Conservation (phyloP, 1,139 yeast species). For the Ashbya aceris region DNA sequence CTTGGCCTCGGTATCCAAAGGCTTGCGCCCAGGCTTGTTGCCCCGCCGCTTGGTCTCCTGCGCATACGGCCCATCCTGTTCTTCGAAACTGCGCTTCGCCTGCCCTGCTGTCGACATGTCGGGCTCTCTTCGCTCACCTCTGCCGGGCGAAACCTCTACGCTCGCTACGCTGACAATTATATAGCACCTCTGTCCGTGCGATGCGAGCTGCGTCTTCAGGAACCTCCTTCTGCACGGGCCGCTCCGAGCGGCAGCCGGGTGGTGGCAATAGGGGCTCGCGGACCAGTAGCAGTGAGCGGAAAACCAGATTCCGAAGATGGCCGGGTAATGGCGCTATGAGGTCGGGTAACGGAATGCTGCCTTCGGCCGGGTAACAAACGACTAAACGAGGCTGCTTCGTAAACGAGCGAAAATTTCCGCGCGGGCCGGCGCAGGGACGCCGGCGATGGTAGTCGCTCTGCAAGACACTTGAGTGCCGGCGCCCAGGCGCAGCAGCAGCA, state of each 20-base stretch:
- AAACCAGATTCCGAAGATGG: no score
- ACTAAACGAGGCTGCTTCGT: no score
- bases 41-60: constrained; percentile 21
- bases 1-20: constrained; percentile 66
- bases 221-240: constrained; percentile 4
- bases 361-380: background rate
- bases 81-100: no score
- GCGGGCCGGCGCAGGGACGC: no score
- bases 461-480: background rate
- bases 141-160: no score
- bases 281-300: no score
- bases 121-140: no score
- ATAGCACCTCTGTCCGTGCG: constrained; percentile 2
- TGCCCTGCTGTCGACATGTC: no score
- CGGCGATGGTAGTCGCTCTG: background rate
- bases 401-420: no score
- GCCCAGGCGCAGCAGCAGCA: background rate
- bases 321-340: no score
- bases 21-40: constrained; percentile 60
- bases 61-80: no score
- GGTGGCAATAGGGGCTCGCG: no score
- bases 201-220: constrained; percentile 3
- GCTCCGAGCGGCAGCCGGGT: constrained; percentile 1
- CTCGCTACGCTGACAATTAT: background rate
- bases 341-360: constrained; percentile 1